Evolutionary conservation across 495 filamentous ascomycete genomes (phyloP).

Genomic region (Oidiodendron maius): DNA sequence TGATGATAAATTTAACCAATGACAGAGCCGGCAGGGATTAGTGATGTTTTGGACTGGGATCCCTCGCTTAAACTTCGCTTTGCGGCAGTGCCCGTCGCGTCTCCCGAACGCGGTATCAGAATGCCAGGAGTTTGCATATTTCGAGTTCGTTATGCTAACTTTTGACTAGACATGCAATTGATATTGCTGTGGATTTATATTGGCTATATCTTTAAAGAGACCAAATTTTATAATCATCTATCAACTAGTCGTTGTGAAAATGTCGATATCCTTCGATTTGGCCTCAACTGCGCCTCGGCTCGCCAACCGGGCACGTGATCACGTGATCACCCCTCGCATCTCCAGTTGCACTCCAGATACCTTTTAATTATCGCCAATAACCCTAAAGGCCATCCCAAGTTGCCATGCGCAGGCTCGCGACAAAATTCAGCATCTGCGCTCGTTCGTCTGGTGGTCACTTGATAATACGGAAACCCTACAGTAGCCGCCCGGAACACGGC

Average conservation of each 20-base stretch:
- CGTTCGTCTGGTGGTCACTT: slow-evolving; percentile 1
- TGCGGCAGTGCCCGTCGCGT: not conserved
- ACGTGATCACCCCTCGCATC: not conserved
- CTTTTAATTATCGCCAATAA: too few relatives aligned
- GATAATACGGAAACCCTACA: slow-evolving; percentile 1
- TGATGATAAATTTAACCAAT: too few relatives aligned
- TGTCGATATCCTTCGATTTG: not conserved
- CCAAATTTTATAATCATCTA: too few relatives aligned
- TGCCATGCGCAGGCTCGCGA: too few relatives aligned
- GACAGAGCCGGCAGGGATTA: too few relatives aligned
- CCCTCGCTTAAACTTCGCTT: not conserved
- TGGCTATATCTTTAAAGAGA: too few relatives aligned
- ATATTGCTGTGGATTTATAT: too few relatives aligned
- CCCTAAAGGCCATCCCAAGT: too few relatives aligned
- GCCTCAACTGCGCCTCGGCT: not conserved
- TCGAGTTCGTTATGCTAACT: too few relatives aligned
- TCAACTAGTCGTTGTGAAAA: not conserved
- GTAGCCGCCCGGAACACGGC: slow-evolving; percentile 23
- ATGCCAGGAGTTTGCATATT: not conserved
- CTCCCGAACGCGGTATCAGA: not conserved
- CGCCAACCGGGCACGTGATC: not conserved
- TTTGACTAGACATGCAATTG: too few relatives aligned
- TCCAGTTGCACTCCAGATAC: too few relatives aligned
- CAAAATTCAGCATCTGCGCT: too few relatives aligned
- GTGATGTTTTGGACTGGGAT: not conserved